Base-by-base conservation (phyloP, 805 yeast genomes). In the Saturnispora bothae region DNA sequence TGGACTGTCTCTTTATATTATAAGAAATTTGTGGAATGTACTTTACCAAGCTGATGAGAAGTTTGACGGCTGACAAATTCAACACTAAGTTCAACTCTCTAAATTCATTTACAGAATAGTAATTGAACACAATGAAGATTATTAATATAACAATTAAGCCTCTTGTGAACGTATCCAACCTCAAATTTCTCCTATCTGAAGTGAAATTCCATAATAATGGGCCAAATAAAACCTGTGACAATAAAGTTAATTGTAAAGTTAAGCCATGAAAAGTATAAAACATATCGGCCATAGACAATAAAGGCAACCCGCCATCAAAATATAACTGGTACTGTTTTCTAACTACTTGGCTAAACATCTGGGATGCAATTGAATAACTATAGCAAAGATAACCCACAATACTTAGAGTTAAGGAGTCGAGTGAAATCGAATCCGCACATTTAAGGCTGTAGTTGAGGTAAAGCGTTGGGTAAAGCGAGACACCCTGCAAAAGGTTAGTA, bases 391-490 rank as follows among this genome's bases (percentile, higher is more conserved):
- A 72, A 0, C 79, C 79, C 1, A 65, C 47, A 2, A 63, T 56
- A 45, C 71, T 73, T 34, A 73, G 42, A 18, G 63, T 52, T 3
- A 68, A 51, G 41, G 64, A 70, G 44, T 73, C 79, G 3, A 63
- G 45, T 0, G 78, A 72, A 2, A 72, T 49, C 0, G 76, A 75
- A 36, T 68, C 70, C 0, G 76, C 56, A 0, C 71, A 61, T 37
- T 51, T 54, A 13, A 61, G 51, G 20, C 45, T 52, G 46, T 59
- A 60, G 43, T 69, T 69, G 7, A 68, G 53, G 6, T 60, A 28
- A 5, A 72, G 38, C 2, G 73, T 67, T 4, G 77, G 74, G 43
- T 72, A 72, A 52, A 66, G 67, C 2, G 77, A 68, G 1, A 69
- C 39, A 13, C 75, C 61, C 71, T 64, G 25, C 25, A 10, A 22